Conservation (phyloP, 495 filamentous ascomycete genomes). For the Trichoderma gamsii region DNA sequence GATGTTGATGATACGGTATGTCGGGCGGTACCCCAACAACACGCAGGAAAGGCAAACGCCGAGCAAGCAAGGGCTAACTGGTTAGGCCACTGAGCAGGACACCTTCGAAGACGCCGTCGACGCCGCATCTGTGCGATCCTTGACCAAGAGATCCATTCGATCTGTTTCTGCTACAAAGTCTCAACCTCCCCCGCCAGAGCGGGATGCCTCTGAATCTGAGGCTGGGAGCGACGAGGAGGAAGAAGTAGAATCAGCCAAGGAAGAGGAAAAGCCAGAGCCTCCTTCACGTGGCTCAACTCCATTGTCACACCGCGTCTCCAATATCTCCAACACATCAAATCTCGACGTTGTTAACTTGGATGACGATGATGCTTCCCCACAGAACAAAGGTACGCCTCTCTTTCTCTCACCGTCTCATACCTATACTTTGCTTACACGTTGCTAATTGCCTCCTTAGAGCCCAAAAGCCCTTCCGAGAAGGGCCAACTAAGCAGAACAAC, state of each 20-base stretch:
- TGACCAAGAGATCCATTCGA: slow-evolving; percentile 47
- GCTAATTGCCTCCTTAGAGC: slow-evolving; percentile 18
- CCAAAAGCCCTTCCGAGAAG: slow-evolving; percentile 25
- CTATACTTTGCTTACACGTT: slow-evolving; percentile 15
- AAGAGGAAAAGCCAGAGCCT: slow-evolving; percentile 22
- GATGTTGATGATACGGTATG: slow-evolving; percentile 14
- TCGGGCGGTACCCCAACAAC: background rate
- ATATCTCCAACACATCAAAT: slow-evolving; percentile 52
- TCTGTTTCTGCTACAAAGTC: slow-evolving; percentile 34
- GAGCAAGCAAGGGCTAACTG: slow-evolving; percentile 1
- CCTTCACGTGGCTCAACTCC: slow-evolving; percentile 43
- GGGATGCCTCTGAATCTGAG: slow-evolving; percentile 27
- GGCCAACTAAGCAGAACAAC: slow-evolving; percentile 33
- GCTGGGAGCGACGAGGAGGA: slow-evolving; percentile 30
- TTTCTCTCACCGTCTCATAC: slow-evolving; percentile 16
- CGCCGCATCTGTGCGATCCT: slow-evolving; percentile 40
- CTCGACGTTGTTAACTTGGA: slow-evolving; percentile 67
- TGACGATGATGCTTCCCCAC: slow-evolving; percentile 42
- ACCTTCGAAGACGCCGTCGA: slow-evolving; percentile 74
- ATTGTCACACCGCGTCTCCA: slow-evolving; percentile 57
- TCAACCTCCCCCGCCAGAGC: slow-evolving; percentile 20
- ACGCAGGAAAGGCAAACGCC: background rate
- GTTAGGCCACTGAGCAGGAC: slow-evolving; percentile 45
- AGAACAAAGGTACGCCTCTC: slow-evolving; percentile 25
- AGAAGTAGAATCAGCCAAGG: slow-evolving; percentile 25